Evolutionary conservation across 768 basidiomycete species (phyloP).

Genomic region (Collybiopsis confluens): DNA sequence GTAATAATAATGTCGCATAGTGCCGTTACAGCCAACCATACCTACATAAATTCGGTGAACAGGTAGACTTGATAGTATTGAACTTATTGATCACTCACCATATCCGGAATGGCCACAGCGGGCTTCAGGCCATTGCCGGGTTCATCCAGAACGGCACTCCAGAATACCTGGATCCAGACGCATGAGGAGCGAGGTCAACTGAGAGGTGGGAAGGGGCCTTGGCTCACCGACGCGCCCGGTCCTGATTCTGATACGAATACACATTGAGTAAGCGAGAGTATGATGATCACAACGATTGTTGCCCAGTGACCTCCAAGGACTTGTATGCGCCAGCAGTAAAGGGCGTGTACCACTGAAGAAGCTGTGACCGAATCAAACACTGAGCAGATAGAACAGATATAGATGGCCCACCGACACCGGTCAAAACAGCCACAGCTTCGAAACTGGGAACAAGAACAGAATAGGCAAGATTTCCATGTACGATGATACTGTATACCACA

Average conservation of each 20-base stretch:
- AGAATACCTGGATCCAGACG: too few species aligned
- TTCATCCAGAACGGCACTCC: too few species aligned
- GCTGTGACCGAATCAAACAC: background rate
- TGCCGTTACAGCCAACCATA: constrained; percentile 21
- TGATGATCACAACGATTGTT: constrained; percentile 7
- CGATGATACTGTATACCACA: constrained; percentile 16
- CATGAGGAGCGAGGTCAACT: background rate
- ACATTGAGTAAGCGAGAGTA: constrained; percentile 1
- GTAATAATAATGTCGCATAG: constrained; percentile 22
- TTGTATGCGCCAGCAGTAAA: constrained; percentile 21
- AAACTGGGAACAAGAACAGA: constrained; percentile 13
- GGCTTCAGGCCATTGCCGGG: too few species aligned
- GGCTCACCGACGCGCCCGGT: constrained; percentile 4
- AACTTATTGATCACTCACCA: too few species aligned
- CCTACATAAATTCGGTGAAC: too few species aligned
- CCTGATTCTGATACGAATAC: constrained; percentile 7
- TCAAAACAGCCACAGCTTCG: constrained; percentile 12
- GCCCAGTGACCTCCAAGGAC: constrained; percentile 9
- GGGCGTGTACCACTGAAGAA: constrained; percentile 11
- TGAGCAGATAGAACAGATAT: background rate
- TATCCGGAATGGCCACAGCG: too few species aligned
- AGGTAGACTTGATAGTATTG: too few species aligned
- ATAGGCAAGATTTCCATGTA: constrained; percentile 16
- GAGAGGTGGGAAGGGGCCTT: background rate
- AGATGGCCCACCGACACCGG: constrained; percentile 13